Conservation (phyloP, 192 early-diverging fungal genomes). For the Podila epicladia region DNA sequence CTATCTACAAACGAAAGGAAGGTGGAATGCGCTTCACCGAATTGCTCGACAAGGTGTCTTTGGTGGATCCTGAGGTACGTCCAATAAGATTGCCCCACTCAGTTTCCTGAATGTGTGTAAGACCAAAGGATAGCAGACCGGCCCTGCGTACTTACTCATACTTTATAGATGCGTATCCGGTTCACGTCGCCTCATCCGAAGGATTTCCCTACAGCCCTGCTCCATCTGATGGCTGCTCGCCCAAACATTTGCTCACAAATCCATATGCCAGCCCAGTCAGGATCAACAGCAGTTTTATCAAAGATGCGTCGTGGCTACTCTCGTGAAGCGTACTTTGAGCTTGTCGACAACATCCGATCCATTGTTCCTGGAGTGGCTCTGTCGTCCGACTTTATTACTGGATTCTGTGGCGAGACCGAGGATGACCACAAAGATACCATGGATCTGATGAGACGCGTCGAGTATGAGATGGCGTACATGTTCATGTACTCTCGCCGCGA, state of each 20-base stretch:
- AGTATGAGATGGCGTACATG: constrained; percentile 82
- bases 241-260: constrained; percentile 78
- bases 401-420: constrained; percentile 84
- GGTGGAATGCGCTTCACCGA: constrained; percentile 81
- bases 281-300: constrained; percentile 69
- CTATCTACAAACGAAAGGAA: constrained; percentile 79
- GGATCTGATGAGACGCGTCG: constrained; percentile 69
- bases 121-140: neutral
- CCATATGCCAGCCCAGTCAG: constrained; percentile 80
- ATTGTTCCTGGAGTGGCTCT: constrained; percentile 78
- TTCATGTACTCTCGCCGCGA: constrained; percentile 84
- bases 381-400: constrained; percentile 80
- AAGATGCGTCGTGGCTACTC: constrained; percentile 83
- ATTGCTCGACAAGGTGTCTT: constrained; percentile 72
- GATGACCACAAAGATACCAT: constrained; percentile 76
- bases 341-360: constrained; percentile 69
- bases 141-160: neutral
- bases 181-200: constrained; percentile 86
- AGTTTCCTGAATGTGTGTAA: no score
- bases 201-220: constrained; percentile 78
- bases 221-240: constrained; percentile 72
- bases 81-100: neutral
- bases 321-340: constrained; percentile 73
- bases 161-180: constrained; percentile 71
- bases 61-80: constrained; percentile 69